Base-by-base conservation (phyloP, 441 rosid genomes). In the Isatis lusitanica region DNA sequence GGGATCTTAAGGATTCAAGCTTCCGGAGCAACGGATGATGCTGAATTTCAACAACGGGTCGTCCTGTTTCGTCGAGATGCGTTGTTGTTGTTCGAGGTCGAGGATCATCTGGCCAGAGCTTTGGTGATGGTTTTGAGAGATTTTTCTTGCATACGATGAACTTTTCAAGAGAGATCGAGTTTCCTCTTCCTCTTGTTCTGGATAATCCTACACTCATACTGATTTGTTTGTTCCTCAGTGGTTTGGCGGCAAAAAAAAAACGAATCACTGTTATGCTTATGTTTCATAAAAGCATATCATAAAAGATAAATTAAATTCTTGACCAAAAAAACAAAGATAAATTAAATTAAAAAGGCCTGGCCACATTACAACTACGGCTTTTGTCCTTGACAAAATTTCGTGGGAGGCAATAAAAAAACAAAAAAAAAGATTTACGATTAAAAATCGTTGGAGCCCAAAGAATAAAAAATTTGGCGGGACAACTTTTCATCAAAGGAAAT, bases 101-200 rank as follows among this genome's bases (percentile, higher is more conserved):
- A 38, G 74, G 77, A 44, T 78, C 83, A 56, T 16, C 60, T 1
- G 87, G 85, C 81, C 87, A 89, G 42, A 87, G 85, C 12, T 47
- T 78, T 26, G 91, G 91, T 4, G 86, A 44, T 67, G 85, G 71
- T 62, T 80, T 79, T 7, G 84, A 71, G 63, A 87, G 87, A 59
- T 88, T 82, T 71, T 78, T 83, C 11, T 53, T 50, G 68, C 63
- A 60, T 60, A 68, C 28, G 4, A 75, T 58, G 31, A 68, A 15
- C 33, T 67, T 75, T 1, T 68, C 78, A 21, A 68, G 69, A 52
- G 74, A 51, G 9, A 58, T 58, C 2, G 53, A 57, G 71, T 47
- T 66, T 38, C 43, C 61, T 48, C 61, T 57, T 57, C 46, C 63
- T 59, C 63, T 58, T 10, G 73, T 16, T 66, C 53, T 58, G 2